A percentile compares a stretch with the other conserved stretches of the same genome.
phyloP scores from a whole-genome alignment of 345 rosid genomes.

The Lepidium didymum region DNA sequence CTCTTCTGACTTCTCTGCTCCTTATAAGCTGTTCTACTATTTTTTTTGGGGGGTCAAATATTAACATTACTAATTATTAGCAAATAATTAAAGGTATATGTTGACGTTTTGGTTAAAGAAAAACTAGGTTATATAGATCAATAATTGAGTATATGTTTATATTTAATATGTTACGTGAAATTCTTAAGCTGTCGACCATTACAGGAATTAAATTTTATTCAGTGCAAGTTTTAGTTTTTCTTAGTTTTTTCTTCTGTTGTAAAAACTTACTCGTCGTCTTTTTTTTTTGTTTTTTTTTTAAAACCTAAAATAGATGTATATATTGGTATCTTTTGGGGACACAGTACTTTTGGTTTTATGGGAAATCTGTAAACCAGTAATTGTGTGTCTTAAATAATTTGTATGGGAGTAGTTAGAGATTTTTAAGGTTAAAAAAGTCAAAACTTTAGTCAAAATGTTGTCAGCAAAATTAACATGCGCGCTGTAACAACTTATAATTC shows the following conservation, averaged over 20 bases:
- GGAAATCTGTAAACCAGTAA: conserved; percentile 4
- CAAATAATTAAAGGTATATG: neutral
- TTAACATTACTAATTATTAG: neutral
- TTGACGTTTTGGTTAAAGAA: neutral
- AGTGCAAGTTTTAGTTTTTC: neutral
- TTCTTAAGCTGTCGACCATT: conserved; percentile 2
- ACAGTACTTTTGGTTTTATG: neutral
- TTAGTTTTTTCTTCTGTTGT: neutral
- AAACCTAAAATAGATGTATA: neutral
- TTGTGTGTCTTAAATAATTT: neutral
- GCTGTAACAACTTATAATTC: neutral
- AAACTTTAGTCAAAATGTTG: conserved; percentile 13
- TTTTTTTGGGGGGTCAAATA: no score
- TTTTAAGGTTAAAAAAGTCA: conserved; percentile 13
- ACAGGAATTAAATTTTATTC: neutral
- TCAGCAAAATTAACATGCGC: conserved; percentile 13
- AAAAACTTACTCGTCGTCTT: neutral
- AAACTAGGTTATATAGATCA: neutral
- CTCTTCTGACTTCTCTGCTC: neutral
- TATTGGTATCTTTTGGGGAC: neutral
- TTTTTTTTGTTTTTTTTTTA: no score
- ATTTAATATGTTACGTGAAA: neutral
- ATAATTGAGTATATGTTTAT: conserved; percentile 3
- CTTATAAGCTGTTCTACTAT: no score
- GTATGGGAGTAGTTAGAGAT: neutral